Conservation (phyloP, 345 rosid species). For the Brassica napus region DNA sequence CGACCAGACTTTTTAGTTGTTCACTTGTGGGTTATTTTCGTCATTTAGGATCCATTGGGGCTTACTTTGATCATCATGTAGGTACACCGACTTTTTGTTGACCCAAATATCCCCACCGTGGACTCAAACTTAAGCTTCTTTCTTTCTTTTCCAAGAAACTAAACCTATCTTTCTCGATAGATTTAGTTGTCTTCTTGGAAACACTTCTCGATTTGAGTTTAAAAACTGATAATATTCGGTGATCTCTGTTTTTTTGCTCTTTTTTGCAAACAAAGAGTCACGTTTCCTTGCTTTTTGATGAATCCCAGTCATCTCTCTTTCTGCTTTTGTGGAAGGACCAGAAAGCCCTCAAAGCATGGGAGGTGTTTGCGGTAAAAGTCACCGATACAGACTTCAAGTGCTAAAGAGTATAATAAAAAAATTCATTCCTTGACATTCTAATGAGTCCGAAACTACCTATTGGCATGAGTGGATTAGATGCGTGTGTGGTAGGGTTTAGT, state of each 20-base stretch:
- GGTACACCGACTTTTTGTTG: constrained; percentile 36
- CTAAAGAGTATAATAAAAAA: too few relatives aligned
- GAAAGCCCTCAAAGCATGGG: constrained; percentile 34
- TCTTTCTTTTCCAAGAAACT: constrained; percentile 10
- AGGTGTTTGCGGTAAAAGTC: constrained; percentile 40
- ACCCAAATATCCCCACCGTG: constrained; percentile 36
- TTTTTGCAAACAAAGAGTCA: constrained; percentile 44
- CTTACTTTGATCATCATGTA: constrained; percentile 19
- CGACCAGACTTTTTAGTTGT: constrained; percentile 14
- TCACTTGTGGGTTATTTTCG: neutral
- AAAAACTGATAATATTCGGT: constrained; percentile 11
- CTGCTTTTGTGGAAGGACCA: constrained; percentile 28
- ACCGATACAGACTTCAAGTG: neutral
- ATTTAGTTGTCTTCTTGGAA: constrained; percentile 25
- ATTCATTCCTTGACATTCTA: neutral
- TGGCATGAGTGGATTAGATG: constrained; percentile 47
- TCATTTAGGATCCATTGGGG: constrained; percentile 24
- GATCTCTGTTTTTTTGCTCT: constrained; percentile 39
- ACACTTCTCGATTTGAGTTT: constrained; percentile 26
- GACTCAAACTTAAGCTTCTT: neutral
- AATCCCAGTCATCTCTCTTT: constrained; percentile 32
- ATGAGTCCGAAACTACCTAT: too few relatives aligned
- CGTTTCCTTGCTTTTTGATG: constrained; percentile 38
- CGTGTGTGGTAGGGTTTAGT: constrained; percentile 29
- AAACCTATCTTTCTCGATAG: constrained; percentile 1